Evolutionary conservation across 2,329 filamentous ascomycete species (phyloP).

Genomic region (Fusarium penzigii): DNA sequence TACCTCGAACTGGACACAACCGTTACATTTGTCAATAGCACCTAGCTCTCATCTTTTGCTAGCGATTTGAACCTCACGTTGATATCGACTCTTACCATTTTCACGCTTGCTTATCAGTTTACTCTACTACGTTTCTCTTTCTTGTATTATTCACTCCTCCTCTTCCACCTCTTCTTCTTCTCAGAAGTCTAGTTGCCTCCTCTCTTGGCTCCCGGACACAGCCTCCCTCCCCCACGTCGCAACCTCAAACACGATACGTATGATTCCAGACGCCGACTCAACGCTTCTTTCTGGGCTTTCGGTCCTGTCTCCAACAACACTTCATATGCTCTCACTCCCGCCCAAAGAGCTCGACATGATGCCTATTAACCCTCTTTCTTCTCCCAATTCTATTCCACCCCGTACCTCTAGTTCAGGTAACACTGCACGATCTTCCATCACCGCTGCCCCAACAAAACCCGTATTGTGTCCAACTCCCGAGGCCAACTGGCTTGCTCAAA

Average conservation of each 20-base stretch:
- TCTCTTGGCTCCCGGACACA: conserved; percentile 1
- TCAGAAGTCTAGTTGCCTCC: background rate
- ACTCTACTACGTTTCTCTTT: background rate
- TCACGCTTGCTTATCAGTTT: background rate
- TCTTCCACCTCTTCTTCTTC: conserved; percentile 1
- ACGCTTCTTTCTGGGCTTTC: conserved; percentile 15
- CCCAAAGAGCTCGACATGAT: conserved; percentile 27
- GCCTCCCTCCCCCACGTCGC: conserved; percentile 4
- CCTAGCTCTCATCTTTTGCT: background rate
- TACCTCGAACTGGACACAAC: background rate
- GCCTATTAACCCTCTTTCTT: conserved; percentile 34
- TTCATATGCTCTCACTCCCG: conserved; percentile 27
- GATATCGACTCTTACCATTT: background rate
- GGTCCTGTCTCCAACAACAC: conserved; percentile 18
- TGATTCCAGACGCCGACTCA: conserved; percentile 26
- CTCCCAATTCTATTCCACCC: conserved; percentile 68
- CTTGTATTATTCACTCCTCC: background rate
- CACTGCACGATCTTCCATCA: conserved; percentile 30
- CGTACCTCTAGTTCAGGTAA: conserved; percentile 61
- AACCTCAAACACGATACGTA: conserved; percentile 19
- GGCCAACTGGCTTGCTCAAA: conserved; percentile 59
- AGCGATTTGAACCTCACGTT: background rate
- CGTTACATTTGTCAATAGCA: background rate
- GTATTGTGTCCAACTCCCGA: conserved; percentile 58
- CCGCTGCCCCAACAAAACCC: conserved; percentile 31